Evolutionary conservation across 768 basidiomycete species (phyloP).

Genomic region (Suillus americanus): DNA sequence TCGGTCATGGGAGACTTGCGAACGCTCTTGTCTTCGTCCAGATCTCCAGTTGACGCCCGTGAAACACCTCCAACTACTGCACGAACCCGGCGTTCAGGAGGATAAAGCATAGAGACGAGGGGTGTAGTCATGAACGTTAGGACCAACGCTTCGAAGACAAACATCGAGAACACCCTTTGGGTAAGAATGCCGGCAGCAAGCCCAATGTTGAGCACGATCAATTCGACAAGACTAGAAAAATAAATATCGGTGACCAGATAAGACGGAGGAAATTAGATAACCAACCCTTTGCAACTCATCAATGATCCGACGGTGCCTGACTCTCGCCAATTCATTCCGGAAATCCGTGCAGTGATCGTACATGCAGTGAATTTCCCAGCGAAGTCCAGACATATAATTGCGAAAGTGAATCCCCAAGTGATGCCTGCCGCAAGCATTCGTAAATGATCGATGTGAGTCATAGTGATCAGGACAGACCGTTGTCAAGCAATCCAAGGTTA

Average conservation of each 20-base stretch:
- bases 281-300: slow-evolving; percentile 94
- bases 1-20: not conserved
- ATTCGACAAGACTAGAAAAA: slow-evolving; percentile 69
- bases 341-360: slow-evolving; percentile 59
- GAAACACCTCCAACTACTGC: slow-evolving; percentile 37
- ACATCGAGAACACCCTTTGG: slow-evolving; percentile 88
- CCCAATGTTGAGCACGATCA: slow-evolving; percentile 96
- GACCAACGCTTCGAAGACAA: slow-evolving; percentile 81
- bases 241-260: slow-evolving; percentile 9
- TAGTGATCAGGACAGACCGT: slow-evolving; percentile 42
- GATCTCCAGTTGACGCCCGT: not conserved
- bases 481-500: slow-evolving; percentile 79
- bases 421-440: slow-evolving; percentile 42
- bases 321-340: slow-evolving; percentile 83
- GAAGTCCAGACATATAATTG: slow-evolving; percentile 78
- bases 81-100: slow-evolving; percentile 56
- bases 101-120: slow-evolving; percentile 66
- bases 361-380: slow-evolving; percentile 89
- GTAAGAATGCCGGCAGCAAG: slow-evolving; percentile 76
- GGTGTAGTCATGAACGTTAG: slow-evolving; percentile 91
- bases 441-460: not conserved
- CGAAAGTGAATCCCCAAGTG: slow-evolving; percentile 87
- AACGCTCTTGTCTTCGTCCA: not conserved
- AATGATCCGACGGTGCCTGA: slow-evolving; percentile 82
- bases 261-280: slow-evolving; percentile 26